These are phyloP conservation scores for Stephania cephalantha DNA, from an alignment of 164 flowering plant species.

Conservation along the genomic window DNA sequence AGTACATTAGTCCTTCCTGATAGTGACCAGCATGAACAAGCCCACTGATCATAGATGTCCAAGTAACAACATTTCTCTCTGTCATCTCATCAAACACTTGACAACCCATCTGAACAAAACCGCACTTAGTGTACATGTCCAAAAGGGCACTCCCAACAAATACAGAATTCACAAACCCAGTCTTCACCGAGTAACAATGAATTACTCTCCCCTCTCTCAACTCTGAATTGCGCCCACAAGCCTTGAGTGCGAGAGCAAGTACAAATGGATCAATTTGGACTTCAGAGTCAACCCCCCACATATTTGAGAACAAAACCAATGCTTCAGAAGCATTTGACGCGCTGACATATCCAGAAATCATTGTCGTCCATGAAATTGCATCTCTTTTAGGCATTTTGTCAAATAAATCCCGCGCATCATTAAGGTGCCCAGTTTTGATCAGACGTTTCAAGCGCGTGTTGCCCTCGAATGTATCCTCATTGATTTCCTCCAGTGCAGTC, in stretches of 20 bases:
- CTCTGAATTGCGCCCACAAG: slow-evolving; percentile 47
- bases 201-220: slow-evolving; percentile 38
- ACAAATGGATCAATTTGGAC: slow-evolving; percentile 48
- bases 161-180: slow-evolving; percentile 56
- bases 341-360: slow-evolving; percentile 62
- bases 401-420: slow-evolving; percentile 60
- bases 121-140: slow-evolving; percentile 65
- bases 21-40: slow-evolving; percentile 52
- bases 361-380: slow-evolving; percentile 64
- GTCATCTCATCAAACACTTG: slow-evolving; percentile 72
- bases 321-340: slow-evolving; percentile 41
- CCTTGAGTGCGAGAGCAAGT: slow-evolving; percentile 66
- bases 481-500: slow-evolving; percentile 7
- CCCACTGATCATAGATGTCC: slow-evolving; percentile 82
- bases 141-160: slow-evolving; percentile 81
- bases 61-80: slow-evolving; percentile 63
- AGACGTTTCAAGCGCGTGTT: slow-evolving; percentile 39
- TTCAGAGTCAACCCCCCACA: slow-evolving; percentile 47
- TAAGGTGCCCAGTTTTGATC: slow-evolving; percentile 35
- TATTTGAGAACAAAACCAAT: slow-evolving; percentile 40
- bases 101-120: slow-evolving; percentile 36
- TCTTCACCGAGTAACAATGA: slow-evolving; percentile 59
- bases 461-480: slow-evolving; percentile 24
- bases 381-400: slow-evolving; percentile 67
- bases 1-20: slow-evolving; percentile 43